These are phyloP conservation scores for Nicotiana tabacum DNA, from an alignment of 257 asterid species.

Conservation along the genomic window DNA sequence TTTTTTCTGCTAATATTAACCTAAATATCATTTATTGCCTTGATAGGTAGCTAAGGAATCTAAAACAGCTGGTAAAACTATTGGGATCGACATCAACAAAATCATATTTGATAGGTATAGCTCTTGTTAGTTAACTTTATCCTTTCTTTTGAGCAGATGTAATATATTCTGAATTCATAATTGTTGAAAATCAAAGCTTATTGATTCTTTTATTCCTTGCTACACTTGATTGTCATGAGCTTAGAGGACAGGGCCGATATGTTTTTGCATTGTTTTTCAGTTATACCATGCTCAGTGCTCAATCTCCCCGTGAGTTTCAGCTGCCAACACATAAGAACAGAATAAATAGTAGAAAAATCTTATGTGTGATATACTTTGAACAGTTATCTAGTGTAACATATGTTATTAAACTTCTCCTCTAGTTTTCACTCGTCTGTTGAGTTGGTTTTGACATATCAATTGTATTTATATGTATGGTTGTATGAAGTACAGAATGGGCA, in stretches of 20 bases:
- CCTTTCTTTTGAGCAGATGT: background rate
- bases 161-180: conserved; percentile 2
- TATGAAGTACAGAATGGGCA: background rate
- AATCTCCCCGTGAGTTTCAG: background rate
- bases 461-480: background rate
- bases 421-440: too few species aligned
- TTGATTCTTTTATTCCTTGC: background rate
- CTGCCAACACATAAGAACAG: background rate
- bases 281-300: background rate
- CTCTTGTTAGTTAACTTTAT: too few species aligned
- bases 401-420: too few species aligned
- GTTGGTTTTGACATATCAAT: background rate
- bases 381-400: too few species aligned
- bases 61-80: too few species aligned
- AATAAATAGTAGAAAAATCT: too few species aligned
- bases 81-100: too few species aligned
- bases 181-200: background rate
- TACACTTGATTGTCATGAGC: background rate
- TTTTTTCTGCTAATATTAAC: too few species aligned
- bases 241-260: background rate
- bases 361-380: too few species aligned
- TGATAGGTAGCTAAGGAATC: too few species aligned
- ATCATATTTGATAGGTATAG: too few species aligned
- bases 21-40: too few species aligned
- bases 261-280: background rate